Conservation (phyloP, 1,284 basidiomycete genomes). For the Microbotryum violaceum region DNA sequence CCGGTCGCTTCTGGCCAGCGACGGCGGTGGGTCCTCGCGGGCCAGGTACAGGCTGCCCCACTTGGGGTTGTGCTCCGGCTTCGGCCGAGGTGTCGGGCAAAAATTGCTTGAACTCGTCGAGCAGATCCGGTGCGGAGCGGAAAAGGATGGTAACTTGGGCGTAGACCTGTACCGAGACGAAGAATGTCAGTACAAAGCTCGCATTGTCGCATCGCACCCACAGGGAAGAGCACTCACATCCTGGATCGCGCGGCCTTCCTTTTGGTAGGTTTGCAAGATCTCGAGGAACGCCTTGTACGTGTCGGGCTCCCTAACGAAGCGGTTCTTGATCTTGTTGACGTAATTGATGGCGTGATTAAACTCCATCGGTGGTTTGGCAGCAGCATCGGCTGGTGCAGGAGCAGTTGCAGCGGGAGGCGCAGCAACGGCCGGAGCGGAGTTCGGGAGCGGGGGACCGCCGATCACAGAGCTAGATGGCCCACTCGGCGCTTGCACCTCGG, state of each 20-base stretch:
- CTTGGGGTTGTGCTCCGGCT: slow-evolving; percentile 1
- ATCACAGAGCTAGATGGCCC: no score
- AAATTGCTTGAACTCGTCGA: slow-evolving; percentile 93
- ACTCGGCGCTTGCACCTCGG: no score
- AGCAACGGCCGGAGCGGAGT: background rate
- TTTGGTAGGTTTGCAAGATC: slow-evolving; percentile 95
- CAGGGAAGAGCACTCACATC: slow-evolving; percentile 55
- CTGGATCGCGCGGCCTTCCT: slow-evolving; percentile 76
- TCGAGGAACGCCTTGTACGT: slow-evolving; percentile 98
- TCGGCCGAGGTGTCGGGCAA: slow-evolving; percentile 56
- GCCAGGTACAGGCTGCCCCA: slow-evolving; percentile 1
- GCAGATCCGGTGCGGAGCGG: slow-evolving; percentile 79
- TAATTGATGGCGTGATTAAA: slow-evolving; percentile 98
- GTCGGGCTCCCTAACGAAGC: slow-evolving; percentile 83
- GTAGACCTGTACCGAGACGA: slow-evolving; percentile 60
- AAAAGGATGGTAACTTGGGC: slow-evolving; percentile 86
- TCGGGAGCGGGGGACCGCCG: background rate
- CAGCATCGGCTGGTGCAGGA: background rate
- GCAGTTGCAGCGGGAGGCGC: slow-evolving; percentile 14
- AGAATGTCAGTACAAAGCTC: slow-evolving; percentile 17
- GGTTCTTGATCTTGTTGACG: slow-evolving; percentile 96
- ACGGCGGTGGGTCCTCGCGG: background rate
- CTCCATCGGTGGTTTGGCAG: slow-evolving; percentile 51
- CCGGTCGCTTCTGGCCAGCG: background rate
- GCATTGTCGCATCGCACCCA: slow-evolving; percentile 3